These are phyloP conservation scores for Teratosphaeria pseudoeucalypti DNA, from an alignment of 2,329 filamentous ascomycete species.

Conservation along the genomic window DNA sequence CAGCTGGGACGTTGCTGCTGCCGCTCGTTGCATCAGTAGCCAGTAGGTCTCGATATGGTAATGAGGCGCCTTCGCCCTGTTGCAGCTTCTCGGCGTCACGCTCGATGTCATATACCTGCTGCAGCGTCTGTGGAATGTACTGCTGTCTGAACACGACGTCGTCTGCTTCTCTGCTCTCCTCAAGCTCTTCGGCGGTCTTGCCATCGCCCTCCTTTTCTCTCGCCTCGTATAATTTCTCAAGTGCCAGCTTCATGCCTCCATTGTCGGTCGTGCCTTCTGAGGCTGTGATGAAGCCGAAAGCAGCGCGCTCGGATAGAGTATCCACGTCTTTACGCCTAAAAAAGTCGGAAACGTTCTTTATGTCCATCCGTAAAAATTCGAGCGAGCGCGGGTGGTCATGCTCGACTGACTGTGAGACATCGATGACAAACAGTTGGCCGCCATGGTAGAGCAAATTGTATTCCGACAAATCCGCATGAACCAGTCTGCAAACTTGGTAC, in stretches of 20 bases:
- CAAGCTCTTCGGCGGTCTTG: constrained; percentile 36
- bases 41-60: constrained; percentile 77
- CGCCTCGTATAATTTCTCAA: constrained; percentile 58
- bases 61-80: constrained; percentile 60
- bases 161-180: constrained; percentile 55
- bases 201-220: constrained; percentile 33
- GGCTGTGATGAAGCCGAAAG: constrained; percentile 73
- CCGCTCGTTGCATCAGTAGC: constrained; percentile 51
- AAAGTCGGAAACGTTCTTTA: constrained; percentile 93
- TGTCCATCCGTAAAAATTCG: constrained; percentile 94
- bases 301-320: constrained; percentile 63
- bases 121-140: constrained; percentile 90
- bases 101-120: constrained; percentile 94
- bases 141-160: constrained; percentile 91
- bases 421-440: constrained; percentile 78
- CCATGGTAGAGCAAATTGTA: constrained; percentile 94
- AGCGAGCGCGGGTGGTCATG: constrained; percentile 87
- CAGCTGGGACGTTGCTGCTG: constrained; percentile 1
- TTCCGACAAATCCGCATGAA: constrained; percentile 94
- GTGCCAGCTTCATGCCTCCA: constrained; percentile 47
- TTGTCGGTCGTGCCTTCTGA: constrained; percentile 50
- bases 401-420: constrained; percentile 95
- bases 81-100: constrained; percentile 72
- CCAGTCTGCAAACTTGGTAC: constrained; percentile 83
- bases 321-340: constrained; percentile 80